Base-by-base conservation (phyloP, 176 grass and related monocot species). In the Zoysia pacifica region DNA sequence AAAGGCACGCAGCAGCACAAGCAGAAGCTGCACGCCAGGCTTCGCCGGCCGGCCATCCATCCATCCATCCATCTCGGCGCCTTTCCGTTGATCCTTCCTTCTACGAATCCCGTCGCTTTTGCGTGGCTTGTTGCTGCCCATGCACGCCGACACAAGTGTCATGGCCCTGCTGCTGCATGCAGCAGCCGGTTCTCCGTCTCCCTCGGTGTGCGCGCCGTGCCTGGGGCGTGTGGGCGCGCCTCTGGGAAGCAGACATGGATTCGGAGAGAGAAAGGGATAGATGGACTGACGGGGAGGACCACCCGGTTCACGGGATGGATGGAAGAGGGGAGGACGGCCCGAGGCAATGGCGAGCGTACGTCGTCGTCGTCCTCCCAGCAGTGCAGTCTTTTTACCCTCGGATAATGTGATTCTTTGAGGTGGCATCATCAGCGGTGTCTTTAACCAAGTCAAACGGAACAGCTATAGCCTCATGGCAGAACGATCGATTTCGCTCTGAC, bases 101-200 rank as follows among this genome's bases (percentile, higher is more conserved):
- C 69, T 70, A 28, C 28, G 28, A 28, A 28, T 50, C 9, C 14
- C 4, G 5, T 18, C 42, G 47, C 39, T 53, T 39, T 52, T 71
- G 65, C 43, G 43, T 38, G 44, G 44, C 13, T 10, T 13, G 2
- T 10, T 4, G 2, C 4, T 20, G 36, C 20, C 14, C 18, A 7
- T 62, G 59, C 81, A 82, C 62, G 19, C 76, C 69, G 79, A 88
- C 69, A 88, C 81, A 48, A 63, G 53, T 28, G 28, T 35, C 81
- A 69, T 62, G 69, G 52, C 62, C 5, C 36, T 19, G 53, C 45
- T 10, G 62, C 63, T 52, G 48, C 59, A 13, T 5, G 13, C 42
- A 11, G 51, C 37, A n/a, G 5, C 48, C 20, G 68, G 15, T 12
- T 8, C 16, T 4, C 10, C 4, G 14, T 6, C 0, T 15, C 4